Percentiles rank a stretch among this genome's conserved stretches.
phyloP scores from a whole-genome alignment of 108 stramenopile species.

The Hondaea fermentalgiana region DNA sequence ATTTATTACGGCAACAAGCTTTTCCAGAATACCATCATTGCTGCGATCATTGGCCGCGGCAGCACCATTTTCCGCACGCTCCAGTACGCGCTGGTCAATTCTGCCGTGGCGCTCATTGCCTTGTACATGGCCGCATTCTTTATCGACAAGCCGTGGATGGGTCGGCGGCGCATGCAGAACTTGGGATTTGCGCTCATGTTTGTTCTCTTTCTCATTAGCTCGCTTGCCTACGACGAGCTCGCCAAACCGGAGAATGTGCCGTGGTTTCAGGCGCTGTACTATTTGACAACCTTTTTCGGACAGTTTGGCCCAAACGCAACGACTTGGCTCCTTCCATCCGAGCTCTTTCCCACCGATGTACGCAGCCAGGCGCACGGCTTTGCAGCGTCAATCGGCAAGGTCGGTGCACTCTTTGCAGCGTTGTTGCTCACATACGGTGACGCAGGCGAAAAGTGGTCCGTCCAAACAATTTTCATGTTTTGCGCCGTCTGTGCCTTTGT shows the following conservation, averaged over 20 bases:
- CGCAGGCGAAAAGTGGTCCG: not conserved
- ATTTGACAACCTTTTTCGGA: conserved; percentile 48
- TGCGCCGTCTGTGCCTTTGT: not conserved
- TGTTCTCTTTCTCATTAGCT: not conserved
- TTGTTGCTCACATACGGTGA: not conserved
- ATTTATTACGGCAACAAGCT: conserved; percentile 44
- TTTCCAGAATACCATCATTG: conserved; percentile 9
- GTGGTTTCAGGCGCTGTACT: conserved; percentile 17
- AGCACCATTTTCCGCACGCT: not conserved
- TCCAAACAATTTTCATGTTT: not conserved
- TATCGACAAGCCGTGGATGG: conserved; percentile 29
- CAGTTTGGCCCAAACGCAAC: conserved; percentile 56
- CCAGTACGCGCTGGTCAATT: not conserved
- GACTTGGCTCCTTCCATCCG: conserved; percentile 55
- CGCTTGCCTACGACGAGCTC: not conserved
- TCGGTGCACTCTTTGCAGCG: conserved; percentile 21
- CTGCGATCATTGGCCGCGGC: not conserved
- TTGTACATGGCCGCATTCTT: conserved; percentile 39
- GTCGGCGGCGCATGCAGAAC: conserved; percentile 40
- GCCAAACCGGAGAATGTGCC: not conserved
- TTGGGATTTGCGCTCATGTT: conserved; percentile 29
- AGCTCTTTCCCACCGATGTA: conserved; percentile 44
- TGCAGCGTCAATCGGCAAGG: conserved; percentile 48
- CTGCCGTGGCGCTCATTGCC: conserved; percentile 35
- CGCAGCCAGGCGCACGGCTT: conserved; percentile 46